A percentile compares a stretch with the other conserved stretches of the same genome.
Evolutionary conservation across 1,284 basidiomycete species (phyloP).

Genomic region (Leccinum solheimii): DNA sequence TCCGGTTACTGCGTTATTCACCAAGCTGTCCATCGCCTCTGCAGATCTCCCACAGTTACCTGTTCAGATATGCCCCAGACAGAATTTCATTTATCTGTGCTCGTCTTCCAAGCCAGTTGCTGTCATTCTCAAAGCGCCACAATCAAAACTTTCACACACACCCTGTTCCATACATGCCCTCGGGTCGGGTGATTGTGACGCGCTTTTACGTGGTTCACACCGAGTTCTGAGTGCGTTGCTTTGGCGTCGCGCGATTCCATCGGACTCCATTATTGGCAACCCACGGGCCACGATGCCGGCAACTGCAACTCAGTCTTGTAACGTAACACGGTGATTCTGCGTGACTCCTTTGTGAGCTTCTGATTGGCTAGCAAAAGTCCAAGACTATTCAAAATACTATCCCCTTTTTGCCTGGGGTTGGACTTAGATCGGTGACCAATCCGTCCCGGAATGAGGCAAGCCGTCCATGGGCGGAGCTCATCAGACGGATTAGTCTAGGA

Average conservation of each 20-base stretch:
- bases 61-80: too few relatives aligned
- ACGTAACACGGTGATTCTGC: neutral
- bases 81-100: neutral
- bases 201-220: slow-evolving; percentile 8
- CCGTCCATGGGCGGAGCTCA: neutral
- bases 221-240: slow-evolving; percentile 23
- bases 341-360: neutral
- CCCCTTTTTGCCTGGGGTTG: neutral
- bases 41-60: too few relatives aligned
- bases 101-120: neutral
- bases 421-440: neutral
- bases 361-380: neutral
- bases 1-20: neutral
- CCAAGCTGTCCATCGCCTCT: too few relatives aligned
- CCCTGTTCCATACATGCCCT: neutral
- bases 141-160: neutral
- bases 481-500: too few relatives aligned
- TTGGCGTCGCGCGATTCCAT: slow-evolving; percentile 26
- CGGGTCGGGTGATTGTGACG: neutral
- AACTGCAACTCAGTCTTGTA: neutral
- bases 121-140: neutral
- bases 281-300: neutral
- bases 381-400: neutral
- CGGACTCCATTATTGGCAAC: slow-evolving; percentile 17
- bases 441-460: neutral